Base-by-base conservation (phyloP, 176 grass and related monocot species). In the Raddia distichophylla region DNA sequence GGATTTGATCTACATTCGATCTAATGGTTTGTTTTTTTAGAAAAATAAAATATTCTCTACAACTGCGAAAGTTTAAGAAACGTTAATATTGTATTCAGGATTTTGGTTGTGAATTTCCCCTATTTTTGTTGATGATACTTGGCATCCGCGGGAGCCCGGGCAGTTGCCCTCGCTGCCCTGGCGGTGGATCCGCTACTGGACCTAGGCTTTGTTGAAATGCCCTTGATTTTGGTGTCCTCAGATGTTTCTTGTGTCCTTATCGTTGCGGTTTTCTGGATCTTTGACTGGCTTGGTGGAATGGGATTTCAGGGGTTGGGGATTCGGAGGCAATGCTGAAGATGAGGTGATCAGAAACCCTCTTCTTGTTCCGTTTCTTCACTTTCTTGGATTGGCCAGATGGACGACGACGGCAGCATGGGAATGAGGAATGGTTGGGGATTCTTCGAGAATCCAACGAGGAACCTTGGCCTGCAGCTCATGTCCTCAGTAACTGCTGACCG, bases 391-490 rank as follows among this genome's bases (percentile, higher is more conserved):
- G 73, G 35, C 18, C 19, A 68, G 68, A 89, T 89, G 90, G 90
- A 92, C 69, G 90, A 86, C 7, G 86, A 92, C 32, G 90, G 82
- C 35, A 87, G 74, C 46, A 86, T 92, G 60, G 67, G 86, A n/a
- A 67, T 88, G 43, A 79, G 83, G 73, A 82, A 82, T 40, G 37
- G 37, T 70, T 89, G 90, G 86, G 83, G 86, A 33, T 92, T 71
- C 80, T 92, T 83, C 56, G 86, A 92, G 3, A 40, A 72, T 0
- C 83, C 67, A 10, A 43, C 77, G 14, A 92, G 72, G 69, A 91
- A 86, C 60, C 71, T 86, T 50, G 82, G 86, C 13, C 77, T 91
- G 49, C 90, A 85, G 73, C 90, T 92, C 32, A 91, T 91, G 90
- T 84, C 89, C 2, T 83, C 90, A 1, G 77, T 79, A 3, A 62